These are phyloP conservation scores for Conringia planisiliqua DNA, from an alignment of 345 rosid species.

Conservation along the genomic window DNA sequence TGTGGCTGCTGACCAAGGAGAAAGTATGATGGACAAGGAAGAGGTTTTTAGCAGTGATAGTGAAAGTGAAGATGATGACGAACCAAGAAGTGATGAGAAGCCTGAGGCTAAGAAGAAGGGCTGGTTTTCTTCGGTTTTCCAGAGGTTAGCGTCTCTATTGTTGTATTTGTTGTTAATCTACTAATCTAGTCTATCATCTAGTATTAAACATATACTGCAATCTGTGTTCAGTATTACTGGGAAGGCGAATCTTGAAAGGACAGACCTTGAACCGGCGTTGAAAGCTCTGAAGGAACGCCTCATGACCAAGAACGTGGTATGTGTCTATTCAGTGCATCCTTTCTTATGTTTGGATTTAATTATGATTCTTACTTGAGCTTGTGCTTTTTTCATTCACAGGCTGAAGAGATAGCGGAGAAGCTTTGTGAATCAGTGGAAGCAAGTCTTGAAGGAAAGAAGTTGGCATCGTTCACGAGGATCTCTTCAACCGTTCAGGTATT, in stretches of 20 bases:
- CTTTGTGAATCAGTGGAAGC: slow-evolving; percentile 96
- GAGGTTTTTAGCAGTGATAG: slow-evolving; percentile 85
- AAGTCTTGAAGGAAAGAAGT: slow-evolving; percentile 96
- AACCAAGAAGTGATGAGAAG: slow-evolving; percentile 56
- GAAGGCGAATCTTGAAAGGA: slow-evolving; percentile 90
- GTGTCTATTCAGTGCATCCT: slow-evolving; percentile 12
- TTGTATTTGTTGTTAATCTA: neutral
- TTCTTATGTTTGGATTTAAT: neutral
- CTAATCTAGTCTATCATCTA: neutral
- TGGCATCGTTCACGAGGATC: slow-evolving; percentile 93
- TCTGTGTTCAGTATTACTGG: slow-evolving; percentile 78
- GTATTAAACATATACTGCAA: slow-evolving; percentile 6
- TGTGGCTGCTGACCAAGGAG: slow-evolving; percentile 81
- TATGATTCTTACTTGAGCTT: neutral
- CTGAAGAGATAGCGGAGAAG: slow-evolving; percentile 98
- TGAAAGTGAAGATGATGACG: slow-evolving; percentile 76
- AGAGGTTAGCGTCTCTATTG: slow-evolving; percentile 53
- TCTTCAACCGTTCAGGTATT: slow-evolving; percentile 92
- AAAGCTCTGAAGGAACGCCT: slow-evolving; percentile 96
- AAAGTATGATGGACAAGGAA: slow-evolving; percentile 98
- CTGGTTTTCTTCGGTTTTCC: slow-evolving; percentile 97
- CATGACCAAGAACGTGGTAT: slow-evolving; percentile 99
- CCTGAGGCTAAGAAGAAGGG: slow-evolving; percentile 80
- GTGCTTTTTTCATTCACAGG: slow-evolving; percentile 40
- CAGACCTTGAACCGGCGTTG: slow-evolving; percentile 89